These are phyloP conservation scores for Yamadazyma kanchanaburiensis DNA, from an alignment of 1,139 yeast genomes.

Conservation along the genomic window DNA sequence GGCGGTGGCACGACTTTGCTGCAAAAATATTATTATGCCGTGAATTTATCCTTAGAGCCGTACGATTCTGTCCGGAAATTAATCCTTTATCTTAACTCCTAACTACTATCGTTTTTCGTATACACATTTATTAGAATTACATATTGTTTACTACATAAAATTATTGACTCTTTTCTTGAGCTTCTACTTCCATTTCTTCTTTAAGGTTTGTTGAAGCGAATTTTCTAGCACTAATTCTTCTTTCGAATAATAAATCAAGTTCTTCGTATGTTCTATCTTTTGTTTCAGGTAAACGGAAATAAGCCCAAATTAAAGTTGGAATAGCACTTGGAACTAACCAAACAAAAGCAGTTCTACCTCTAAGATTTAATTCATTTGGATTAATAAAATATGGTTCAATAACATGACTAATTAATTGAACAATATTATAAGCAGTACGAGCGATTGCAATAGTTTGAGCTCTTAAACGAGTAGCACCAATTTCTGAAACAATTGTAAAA, in stretches of 20 bases:
- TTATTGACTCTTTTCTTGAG: not conserved
- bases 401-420: constrained; percentile 17
- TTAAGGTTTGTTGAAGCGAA: constrained; percentile 13
- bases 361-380: constrained; percentile 20
- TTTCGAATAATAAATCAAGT: constrained; percentile 21
- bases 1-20: too few relatives aligned
- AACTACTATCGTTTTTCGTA: too few relatives aligned
- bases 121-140: too few relatives aligned
- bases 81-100: too few relatives aligned
- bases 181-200: constrained; percentile 6
- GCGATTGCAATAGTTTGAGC: constrained; percentile 23
- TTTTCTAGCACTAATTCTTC: constrained; percentile 17
- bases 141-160: not conserved
- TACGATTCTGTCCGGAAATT: too few relatives aligned
- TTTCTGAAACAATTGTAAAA: constrained; percentile 20
- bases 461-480: constrained; percentile 22
- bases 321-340: constrained; percentile 39
- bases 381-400: constrained; percentile 24
- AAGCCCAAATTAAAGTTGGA: constrained; percentile 20
- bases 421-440: constrained; percentile 21
- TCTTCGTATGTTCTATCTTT: constrained; percentile 22
- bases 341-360: constrained; percentile 23
- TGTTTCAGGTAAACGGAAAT: constrained; percentile 22
- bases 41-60: too few relatives aligned
- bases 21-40: too few relatives aligned